These are phyloP conservation scores for Penicillium macrosclerotiorum DNA, from an alignment of 495 filamentous ascomycete species.

Conservation along the genomic window DNA sequence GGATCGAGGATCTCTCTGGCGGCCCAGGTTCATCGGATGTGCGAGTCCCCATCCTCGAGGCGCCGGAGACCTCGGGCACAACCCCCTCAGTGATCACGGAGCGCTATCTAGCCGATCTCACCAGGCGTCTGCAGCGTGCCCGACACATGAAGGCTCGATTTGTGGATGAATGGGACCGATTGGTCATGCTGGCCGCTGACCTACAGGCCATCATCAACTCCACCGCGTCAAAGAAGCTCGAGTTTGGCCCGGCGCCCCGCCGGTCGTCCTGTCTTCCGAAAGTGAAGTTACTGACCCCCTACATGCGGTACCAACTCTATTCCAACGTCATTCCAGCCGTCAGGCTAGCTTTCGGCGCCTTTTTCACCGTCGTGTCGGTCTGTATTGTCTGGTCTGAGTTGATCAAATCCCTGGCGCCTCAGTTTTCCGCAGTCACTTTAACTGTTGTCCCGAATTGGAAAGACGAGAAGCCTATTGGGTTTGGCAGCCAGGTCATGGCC, in stretches of 20 bases:
- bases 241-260: slow-evolving; percentile 62
- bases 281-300: slow-evolving; percentile 69
- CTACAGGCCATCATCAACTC: slow-evolving; percentile 85
- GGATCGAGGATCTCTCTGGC: slow-evolving; percentile 90
- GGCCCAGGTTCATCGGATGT: slow-evolving; percentile 65
- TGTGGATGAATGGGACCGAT: slow-evolving; percentile 77
- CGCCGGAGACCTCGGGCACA: slow-evolving; percentile 31
- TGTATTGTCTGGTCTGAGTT: slow-evolving; percentile 92
- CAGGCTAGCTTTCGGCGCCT: slow-evolving; percentile 55
- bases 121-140: slow-evolving; percentile 73
- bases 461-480: slow-evolving; percentile 67
- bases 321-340: slow-evolving; percentile 65
- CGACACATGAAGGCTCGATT: slow-evolving; percentile 81
- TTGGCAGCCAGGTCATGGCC: slow-evolving; percentile 80
- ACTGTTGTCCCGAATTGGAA: slow-evolving; percentile 79
- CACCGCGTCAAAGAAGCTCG: slow-evolving; percentile 71
- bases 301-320: slow-evolving; percentile 77
- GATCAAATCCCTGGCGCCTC: slow-evolving; percentile 70
- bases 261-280: slow-evolving; percentile 52
- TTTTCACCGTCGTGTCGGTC: slow-evolving; percentile 71
- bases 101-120: slow-evolving; percentile 86
- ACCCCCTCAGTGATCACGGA: slow-evolving; percentile 85
- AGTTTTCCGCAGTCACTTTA: slow-evolving; percentile 77
- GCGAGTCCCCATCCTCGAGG: slow-evolving; percentile 46
- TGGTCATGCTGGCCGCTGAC: slow-evolving; percentile 69